Base-by-base conservation (phyloP, 2,329 filamentous ascomycete genomes). In the Trichoderma endophyticum region DNA sequence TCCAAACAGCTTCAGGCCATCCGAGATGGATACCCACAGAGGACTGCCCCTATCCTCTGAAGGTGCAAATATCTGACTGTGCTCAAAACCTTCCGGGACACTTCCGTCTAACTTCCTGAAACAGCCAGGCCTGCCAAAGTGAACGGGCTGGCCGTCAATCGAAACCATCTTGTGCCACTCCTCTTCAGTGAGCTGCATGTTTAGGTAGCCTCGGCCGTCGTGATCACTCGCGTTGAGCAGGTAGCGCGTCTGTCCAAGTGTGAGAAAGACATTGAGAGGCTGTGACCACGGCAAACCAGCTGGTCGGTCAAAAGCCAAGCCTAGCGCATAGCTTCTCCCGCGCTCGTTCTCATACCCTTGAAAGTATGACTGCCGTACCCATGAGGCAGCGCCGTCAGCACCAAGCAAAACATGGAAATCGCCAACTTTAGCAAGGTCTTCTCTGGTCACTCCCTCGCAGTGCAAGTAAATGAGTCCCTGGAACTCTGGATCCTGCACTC, bases 351-450 rank as follows among this genome's bases (percentile, higher is more conserved):
- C 77, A 56, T 80, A 80, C 3, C 79, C 79, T 62, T 77, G 75
- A 61, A 82, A 81, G 57, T 80, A 81, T 6, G 75, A 74, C 59
- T 77, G 73, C 3, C 80, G 76, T 0, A 82, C 78, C 80, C 80
- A 82, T 1, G 79, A 81, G 6, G 78, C 80, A 0, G 80, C 80
- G 6, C 80, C 80, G 28, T 82, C 80, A 0, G 79, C 78, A 8
- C 80, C 80, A 14, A 82, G 75, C 1, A 82, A 69, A 2, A 82
- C 76, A 62, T 82, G 80, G 56, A 81, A 82, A 73, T 82, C 80
- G 1, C 80, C 79, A 28, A 77, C 77, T 60, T 77, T 78, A 43
- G 72, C 64, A 3, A 81, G 73, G 9, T 78, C 75, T 34, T 81
- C 78, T 28, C 77, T 72, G 0, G 76, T 79, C 1, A 80, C 75